Percentiles rank a stretch among this genome's conserved stretches.
These are phyloP conservation scores for Solanum aculeatissimum DNA, from an alignment of 305 asterid species.

Conservation along the genomic window DNA sequence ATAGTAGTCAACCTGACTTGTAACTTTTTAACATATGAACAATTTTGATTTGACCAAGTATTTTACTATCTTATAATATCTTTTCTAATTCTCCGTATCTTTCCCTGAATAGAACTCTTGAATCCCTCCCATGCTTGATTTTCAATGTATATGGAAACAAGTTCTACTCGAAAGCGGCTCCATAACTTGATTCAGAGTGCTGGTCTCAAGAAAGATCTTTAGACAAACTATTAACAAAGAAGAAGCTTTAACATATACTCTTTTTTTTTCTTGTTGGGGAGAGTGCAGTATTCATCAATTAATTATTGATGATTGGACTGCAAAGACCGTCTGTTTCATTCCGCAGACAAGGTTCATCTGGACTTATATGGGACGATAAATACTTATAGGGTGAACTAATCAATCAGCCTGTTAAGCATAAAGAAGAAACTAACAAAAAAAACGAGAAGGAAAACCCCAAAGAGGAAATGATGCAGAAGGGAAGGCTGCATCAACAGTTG, in stretches of 20 bases:
- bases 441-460: background rate
- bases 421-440: conserved; percentile 6
- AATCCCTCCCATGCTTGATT: background rate
- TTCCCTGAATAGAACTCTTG: too few relatives aligned
- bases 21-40: too few relatives aligned
- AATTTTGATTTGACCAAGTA: background rate
- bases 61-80: too few relatives aligned
- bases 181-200: background rate
- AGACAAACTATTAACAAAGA: background rate
- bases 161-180: background rate
- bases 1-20: background rate
- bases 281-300: background rate
- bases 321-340: conserved; percentile 78
- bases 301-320: conserved; percentile 42
- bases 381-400: conserved; percentile 36
- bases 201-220: background rate
- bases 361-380: conserved; percentile 83
- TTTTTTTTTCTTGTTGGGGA: background rate
- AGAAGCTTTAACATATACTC: background rate
- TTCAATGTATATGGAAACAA: background rate
- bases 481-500: conserved; percentile 17
- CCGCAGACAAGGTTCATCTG: conserved; percentile 90
- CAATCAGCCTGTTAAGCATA: conserved; percentile 5
- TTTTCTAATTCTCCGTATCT: too few relatives aligned
- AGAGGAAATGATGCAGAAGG: background rate